phyloP scores from a whole-genome alignment of 2,329 filamentous ascomycete genomes.

The Diplocarpon rosae region DNA sequence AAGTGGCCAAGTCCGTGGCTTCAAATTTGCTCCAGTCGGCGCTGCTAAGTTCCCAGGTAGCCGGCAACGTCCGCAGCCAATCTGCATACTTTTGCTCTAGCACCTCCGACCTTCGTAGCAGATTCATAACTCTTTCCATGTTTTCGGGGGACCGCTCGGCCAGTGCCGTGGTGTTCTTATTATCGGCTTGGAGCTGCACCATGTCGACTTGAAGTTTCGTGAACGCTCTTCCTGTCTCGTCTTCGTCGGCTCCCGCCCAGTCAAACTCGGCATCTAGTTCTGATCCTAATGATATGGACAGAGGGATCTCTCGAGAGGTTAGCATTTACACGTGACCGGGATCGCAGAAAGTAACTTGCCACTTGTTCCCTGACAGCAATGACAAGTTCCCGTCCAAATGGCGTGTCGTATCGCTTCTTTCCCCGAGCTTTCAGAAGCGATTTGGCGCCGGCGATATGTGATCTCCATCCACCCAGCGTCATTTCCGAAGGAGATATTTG shows the following conservation, averaged over 20 bases:
- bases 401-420: conserved; percentile 39
- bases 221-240: conserved; percentile 31
- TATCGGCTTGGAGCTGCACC: conserved; percentile 42
- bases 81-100: conserved; percentile 39
- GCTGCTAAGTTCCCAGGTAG: conserved; percentile 38
- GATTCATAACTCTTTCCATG: conserved; percentile 37
- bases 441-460: conserved; percentile 48
- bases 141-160: conserved; percentile 36
- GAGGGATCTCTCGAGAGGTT: too few species aligned
- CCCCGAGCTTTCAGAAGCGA: conserved; percentile 45
- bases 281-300: too few species aligned
- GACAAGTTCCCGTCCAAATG: conserved; percentile 43
- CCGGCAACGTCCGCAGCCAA: conserved; percentile 41
- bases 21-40: conserved; percentile 44
- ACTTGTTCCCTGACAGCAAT: conserved; percentile 49
- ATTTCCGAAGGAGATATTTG: conserved; percentile 40
- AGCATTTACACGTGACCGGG: too few species aligned
- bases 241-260: conserved; percentile 42
- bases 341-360: conserved; percentile 28
- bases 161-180: conserved; percentile 37
- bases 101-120: conserved; percentile 40
- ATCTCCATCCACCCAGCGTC: conserved; percentile 46
- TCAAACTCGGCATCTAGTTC: conserved; percentile 24
- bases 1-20: conserved; percentile 37
- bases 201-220: conserved; percentile 39